phyloP scores from a whole-genome alignment of 129 eudicot species.

The Rutidosis leptorrhynchoides region DNA sequence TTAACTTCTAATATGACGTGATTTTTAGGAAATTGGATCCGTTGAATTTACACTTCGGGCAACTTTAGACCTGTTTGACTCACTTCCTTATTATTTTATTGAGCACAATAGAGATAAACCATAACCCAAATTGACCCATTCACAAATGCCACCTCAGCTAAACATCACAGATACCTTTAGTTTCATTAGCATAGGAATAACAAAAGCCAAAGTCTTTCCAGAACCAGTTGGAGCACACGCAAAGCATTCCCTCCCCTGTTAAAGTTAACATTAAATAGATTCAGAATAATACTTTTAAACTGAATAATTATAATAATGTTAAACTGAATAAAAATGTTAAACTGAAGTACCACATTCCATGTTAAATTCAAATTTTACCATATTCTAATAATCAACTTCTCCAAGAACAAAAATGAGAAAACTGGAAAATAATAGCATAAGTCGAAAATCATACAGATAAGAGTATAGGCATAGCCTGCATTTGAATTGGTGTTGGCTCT shows the following conservation, averaged over 20 bases:
- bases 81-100: background rate
- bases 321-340: too few relatives aligned
- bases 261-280: slow-evolving; percentile 10
- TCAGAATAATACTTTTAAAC: too few relatives aligned
- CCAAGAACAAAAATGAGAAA: background rate
- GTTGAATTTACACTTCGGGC: background rate
- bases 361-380: background rate
- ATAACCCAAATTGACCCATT: background rate
- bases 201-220: slow-evolving; percentile 91
- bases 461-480: slow-evolving; percentile 96
- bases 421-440: slow-evolving; percentile 14
- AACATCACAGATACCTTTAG: slow-evolving; percentile 52
- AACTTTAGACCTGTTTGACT: too few relatives aligned
- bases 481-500: slow-evolving; percentile 96
- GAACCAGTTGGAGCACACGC: slow-evolving; percentile 99
- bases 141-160: background rate
- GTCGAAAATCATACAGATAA: slow-evolving; percentile 74
- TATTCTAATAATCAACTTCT: background rate
- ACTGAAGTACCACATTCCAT: background rate
- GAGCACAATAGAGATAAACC: background rate
- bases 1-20: background rate
- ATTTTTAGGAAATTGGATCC: background rate
- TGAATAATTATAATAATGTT: too few relatives aligned
- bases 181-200: slow-evolving; percentile 87
- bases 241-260: slow-evolving; percentile 92